Evolutionary conservation across 805 yeast species (phyloP).

Genomic region (Cyberlindnera euphorbiae): DNA sequence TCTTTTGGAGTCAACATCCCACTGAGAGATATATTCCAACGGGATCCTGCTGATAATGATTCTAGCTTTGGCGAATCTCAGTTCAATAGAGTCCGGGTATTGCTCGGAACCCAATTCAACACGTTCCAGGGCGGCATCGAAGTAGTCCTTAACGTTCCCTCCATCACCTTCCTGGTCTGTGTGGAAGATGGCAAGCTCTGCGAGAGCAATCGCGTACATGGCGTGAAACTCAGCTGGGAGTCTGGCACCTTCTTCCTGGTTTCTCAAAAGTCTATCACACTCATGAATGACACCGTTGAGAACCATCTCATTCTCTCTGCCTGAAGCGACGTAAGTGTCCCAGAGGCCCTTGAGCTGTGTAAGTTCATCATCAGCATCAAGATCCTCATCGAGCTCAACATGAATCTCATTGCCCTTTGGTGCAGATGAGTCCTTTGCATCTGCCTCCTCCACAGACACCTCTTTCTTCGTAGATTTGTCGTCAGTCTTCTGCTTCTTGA

Average conservation of each 20-base stretch:
- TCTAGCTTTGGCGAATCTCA: slow-evolving; percentile 50
- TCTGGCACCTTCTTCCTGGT: slow-evolving; percentile 23
- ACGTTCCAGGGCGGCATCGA: slow-evolving; percentile 71
- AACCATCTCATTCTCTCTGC: slow-evolving; percentile 57
- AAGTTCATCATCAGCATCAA: slow-evolving; percentile 74
- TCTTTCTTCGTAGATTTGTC: slow-evolving; percentile 3
- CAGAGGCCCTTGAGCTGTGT: slow-evolving; percentile 72
- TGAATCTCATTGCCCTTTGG: slow-evolving; percentile 41
- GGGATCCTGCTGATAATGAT: slow-evolving; percentile 56
- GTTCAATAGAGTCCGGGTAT: slow-evolving; percentile 40
- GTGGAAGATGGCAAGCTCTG: slow-evolving; percentile 58
- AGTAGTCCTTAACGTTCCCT: slow-evolving; percentile 47
- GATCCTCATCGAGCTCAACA: slow-evolving; percentile 65
- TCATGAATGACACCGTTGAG: slow-evolving; percentile 88
- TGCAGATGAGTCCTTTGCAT: slow-evolving; percentile 18
- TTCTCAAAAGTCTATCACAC: slow-evolving; percentile 72
- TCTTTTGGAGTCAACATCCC: slow-evolving; percentile 37
- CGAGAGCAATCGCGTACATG: slow-evolving; percentile 67
- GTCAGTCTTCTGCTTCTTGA: slow-evolving; percentile 34
- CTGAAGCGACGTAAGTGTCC: slow-evolving; percentile 53
- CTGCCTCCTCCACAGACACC: slow-evolving; percentile 8
- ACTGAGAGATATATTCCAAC: slow-evolving; percentile 47
- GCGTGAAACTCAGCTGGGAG: slow-evolving; percentile 57
- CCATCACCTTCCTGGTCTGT: slow-evolving; percentile 35
- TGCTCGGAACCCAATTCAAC: slow-evolving; percentile 51